These are phyloP conservation scores for Fusarium kyushuense DNA, from an alignment of 2,329 filamentous ascomycete genomes.

Conservation along the genomic window DNA sequence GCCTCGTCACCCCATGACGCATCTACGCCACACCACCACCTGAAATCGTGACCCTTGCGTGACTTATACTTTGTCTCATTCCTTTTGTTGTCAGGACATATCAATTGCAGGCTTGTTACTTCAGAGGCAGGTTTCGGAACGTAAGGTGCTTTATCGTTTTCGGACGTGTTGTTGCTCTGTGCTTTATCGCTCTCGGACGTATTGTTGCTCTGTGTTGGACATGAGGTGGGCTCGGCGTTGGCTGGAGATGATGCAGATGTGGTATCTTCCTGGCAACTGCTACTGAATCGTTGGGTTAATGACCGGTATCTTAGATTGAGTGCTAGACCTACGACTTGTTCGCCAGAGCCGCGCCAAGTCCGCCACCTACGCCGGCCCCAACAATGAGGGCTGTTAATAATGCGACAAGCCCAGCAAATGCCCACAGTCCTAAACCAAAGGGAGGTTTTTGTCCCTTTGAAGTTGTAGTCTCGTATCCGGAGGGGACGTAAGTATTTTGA, in stretches of 20 bases:
- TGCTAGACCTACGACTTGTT: slow-evolving; percentile 23
- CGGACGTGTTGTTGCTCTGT: slow-evolving; percentile 10
- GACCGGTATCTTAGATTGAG: fast-evolving
- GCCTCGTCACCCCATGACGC: not conserved
- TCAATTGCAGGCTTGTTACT: slow-evolving; percentile 3
- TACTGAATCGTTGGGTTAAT: not conserved
- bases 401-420: slow-evolving; percentile 30
- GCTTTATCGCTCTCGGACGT: no score
- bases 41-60: slow-evolving; percentile 3
- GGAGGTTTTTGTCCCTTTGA: slow-evolving; percentile 9
- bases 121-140: slow-evolving; percentile 8
- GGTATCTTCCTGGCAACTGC: slow-evolving; percentile 14
- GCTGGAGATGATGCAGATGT: no score
- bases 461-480: slow-evolving; percentile 16
- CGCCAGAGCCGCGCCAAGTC: slow-evolving; percentile 30
- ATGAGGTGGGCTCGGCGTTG: slow-evolving; percentile 4
- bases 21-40: slow-evolving; percentile 37
- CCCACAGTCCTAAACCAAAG: slow-evolving; percentile 35
- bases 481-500: slow-evolving; percentile 12
- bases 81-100: slow-evolving; percentile 2
- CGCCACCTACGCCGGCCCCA: slow-evolving; percentile 33
- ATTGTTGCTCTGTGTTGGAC: slow-evolving; percentile 19
- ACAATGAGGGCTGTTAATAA: slow-evolving; percentile 29
- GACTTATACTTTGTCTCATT: no score
- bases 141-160: slow-evolving; percentile 18